Conservation (phyloP, 177 flowering plant genomes). For the Vitis hybrid region DNA sequence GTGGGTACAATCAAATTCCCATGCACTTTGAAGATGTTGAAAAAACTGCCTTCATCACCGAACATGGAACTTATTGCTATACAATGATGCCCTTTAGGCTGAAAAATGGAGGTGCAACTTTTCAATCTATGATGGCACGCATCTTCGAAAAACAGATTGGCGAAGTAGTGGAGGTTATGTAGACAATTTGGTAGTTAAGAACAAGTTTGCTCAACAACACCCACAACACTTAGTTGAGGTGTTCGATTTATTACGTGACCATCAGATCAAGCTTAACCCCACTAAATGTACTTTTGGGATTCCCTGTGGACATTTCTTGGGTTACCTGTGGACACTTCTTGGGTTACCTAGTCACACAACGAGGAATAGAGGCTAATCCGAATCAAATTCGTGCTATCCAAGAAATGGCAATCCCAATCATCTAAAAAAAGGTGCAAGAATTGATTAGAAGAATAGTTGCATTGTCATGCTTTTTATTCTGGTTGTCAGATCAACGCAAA, state of each 20-base stretch:
- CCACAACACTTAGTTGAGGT: not conserved
- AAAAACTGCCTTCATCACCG: not conserved
- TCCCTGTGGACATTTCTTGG: not conserved
- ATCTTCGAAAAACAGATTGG: not conserved
- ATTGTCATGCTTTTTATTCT: too few species aligned
- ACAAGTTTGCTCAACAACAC: not conserved
- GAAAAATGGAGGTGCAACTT: too few species aligned
- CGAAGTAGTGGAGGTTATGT: not conserved
- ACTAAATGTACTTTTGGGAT: not conserved
- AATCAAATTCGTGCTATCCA: not conserved
- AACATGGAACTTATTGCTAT: not conserved
- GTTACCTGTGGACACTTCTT: not conserved
- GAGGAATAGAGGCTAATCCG: conserved; percentile 6
- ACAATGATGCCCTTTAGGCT: not conserved
- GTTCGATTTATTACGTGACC: not conserved
- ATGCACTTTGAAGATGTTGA: not conserved
- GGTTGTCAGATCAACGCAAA: too few species aligned
- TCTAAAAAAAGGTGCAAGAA: not conserved
- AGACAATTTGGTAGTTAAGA: not conserved
- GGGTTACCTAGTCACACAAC: not conserved
- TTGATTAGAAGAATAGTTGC: not conserved
- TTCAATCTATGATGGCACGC: not conserved
- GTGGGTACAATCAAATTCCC: not conserved
- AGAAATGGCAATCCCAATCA: not conserved
- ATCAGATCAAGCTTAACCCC: not conserved